Evolutionary conservation across 2,329 filamentous ascomycete genomes (phyloP), one percentile per base, ranked within the genome.

Genomic region (Cyanodermella asteris): DNA sequence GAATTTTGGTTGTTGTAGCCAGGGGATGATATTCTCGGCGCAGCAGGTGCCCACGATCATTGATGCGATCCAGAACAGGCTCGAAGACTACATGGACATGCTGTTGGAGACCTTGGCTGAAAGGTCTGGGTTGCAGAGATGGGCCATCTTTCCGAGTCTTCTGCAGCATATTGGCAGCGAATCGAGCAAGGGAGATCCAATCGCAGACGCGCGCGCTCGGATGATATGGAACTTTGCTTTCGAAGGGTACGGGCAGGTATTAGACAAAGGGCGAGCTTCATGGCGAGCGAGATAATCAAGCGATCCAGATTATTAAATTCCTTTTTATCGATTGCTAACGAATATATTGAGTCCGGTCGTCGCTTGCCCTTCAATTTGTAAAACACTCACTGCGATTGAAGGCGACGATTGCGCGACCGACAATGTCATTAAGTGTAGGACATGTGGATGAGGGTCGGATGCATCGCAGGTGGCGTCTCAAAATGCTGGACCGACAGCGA

Each of bases 311-410:
- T n/a, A n/a, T n/a, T n/a, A n/a, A n/a, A n/a, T n/a, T n/a, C 87
- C 65, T 28, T 72, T 66, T 27, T 61, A 55, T 32, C 94, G 74
- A 11, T 78, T 91, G 47, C 84, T 76, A 32, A 93, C 68, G 40
- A 87, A 90, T 43, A 90, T 68, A 49, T 90, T 93, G 36, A 77
- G 57, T 2, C 66, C 64, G 43, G n/a, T n/a, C n/a, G n/a, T n/a
- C n/a, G n/a, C n/a, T n/a, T n/a, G n/a, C n/a, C n/a, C n/a, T n/a
- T n/a, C n/a, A n/a, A n/a, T n/a, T n/a, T n/a, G n/a, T n/a, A n/a
- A n/a, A n/a, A n/a, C n/a, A n/a, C n/a, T n/a, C n/a, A n/a, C n/a
- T n/a, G n/a, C n/a, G n/a, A n/a, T n/a, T n/a, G n/a, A n/a, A n/a
- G n/a, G n/a, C n/a, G n/a, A n/a, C n/a, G n/a, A n/a, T n/a, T n/a